phyloP scores from a whole-genome alignment of 2,329 filamentous ascomycete genomes.

The Gnomoniopsis smithogilvyi region DNA sequence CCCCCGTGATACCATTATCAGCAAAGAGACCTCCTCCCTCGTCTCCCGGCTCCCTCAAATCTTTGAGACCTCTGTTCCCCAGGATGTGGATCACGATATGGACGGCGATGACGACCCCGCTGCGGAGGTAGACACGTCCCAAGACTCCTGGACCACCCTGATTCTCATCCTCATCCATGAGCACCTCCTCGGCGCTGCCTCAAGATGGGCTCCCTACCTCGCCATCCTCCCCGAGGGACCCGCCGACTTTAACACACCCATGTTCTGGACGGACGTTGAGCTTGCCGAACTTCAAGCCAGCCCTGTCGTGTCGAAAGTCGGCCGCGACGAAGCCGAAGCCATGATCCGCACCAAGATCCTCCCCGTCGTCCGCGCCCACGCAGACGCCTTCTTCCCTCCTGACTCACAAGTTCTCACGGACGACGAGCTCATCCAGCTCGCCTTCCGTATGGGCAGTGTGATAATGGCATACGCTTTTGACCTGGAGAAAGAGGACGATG shows the following conservation, averaged over 20 bases:
- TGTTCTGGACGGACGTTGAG: conserved; percentile 80
- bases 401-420: conserved; percentile 34
- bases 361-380: conserved; percentile 45
- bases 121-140: conserved; percentile 34
- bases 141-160: conserved; percentile 53
- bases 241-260: conserved; percentile 71
- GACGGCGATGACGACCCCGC: conserved; percentile 33
- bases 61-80: conserved; percentile 34
- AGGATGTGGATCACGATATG: conserved; percentile 26
- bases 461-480: conserved; percentile 96
- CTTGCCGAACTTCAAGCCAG: conserved; percentile 72
- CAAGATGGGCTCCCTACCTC: conserved; percentile 76
- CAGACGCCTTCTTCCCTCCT: conserved; percentile 41
- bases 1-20: conserved; percentile 69
- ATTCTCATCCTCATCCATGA: conserved; percentile 85
- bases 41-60: conserved; percentile 53
- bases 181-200: conserved; percentile 53
- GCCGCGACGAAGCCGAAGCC: conserved; percentile 66
- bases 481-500: conserved; percentile 60
- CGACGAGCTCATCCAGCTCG: conserved; percentile 46
- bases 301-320: conserved; percentile 73
- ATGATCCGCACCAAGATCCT: conserved; percentile 60
- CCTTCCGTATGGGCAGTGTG: conserved; percentile 79
- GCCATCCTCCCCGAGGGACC: conserved; percentile 59
- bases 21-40: conserved; percentile 68